These are phyloP conservation scores for Xylariaceae sp. DNA, from an alignment of 2,329 filamentous ascomycete genomes.

Conservation along the genomic window DNA sequence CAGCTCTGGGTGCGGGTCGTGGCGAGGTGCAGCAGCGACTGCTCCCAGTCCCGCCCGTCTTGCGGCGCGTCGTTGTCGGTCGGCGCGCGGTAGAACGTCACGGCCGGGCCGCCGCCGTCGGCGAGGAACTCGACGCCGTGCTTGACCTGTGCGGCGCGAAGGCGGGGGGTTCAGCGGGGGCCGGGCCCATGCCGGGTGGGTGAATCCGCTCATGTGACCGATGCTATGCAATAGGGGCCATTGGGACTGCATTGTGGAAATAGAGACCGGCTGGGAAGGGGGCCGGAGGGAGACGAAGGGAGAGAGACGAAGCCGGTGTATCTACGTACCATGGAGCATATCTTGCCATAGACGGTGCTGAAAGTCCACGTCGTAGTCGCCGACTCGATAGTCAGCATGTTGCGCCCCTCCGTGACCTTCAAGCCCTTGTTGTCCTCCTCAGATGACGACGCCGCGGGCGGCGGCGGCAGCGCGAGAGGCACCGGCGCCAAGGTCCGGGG, in stretches of 20 bases:
- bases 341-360: not conserved
- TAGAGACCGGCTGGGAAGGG: no score
- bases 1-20: constrained; percentile 27
- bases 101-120: constrained; percentile 8
- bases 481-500: constrained; percentile 7
- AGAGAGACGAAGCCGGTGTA: no score
- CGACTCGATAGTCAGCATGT: constrained; percentile 17
- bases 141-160: no score
- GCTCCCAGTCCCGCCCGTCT: constrained; percentile 49
- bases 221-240: no score
- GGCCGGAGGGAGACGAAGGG: no score
- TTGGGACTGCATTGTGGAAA: no score
- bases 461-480: not conserved
- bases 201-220: no score
- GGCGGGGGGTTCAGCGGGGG: no score
- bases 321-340: not conserved
- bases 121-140: constrained; percentile 12
- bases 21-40: constrained; percentile 34
- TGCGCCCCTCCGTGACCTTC: constrained; percentile 13
- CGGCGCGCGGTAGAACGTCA: constrained; percentile 48
- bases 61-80: constrained; percentile 57
- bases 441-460: constrained; percentile 2
- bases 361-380: constrained; percentile 18
- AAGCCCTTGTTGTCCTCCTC: no score
- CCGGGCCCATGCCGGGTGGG: no score